These are phyloP conservation scores for Typha latifolia DNA, from an alignment of 176 grass and related monocot genomes.

Conservation along the genomic window DNA sequence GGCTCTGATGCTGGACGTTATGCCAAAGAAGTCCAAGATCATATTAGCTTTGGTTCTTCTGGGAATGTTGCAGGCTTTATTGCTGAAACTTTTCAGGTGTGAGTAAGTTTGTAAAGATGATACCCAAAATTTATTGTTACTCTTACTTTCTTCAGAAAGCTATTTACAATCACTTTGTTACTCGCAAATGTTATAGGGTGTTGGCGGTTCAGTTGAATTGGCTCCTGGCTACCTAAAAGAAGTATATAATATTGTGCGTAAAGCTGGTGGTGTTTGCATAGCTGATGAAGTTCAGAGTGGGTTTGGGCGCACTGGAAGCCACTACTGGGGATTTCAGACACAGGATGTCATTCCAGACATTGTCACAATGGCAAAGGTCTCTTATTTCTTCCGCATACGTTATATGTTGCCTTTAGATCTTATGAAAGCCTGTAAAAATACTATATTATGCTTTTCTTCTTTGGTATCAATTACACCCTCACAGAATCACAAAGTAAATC, in stretches of 20 bases:
- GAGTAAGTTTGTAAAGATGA: constrained; percentile 4
- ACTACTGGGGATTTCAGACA: constrained; percentile 96
- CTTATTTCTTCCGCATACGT: not conserved
- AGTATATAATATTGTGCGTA: constrained; percentile 70
- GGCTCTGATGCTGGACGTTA: constrained; percentile 62
- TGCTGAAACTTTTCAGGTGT: constrained; percentile 96
- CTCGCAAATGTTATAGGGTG: constrained; percentile 41
- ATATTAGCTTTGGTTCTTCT: constrained; percentile 73
- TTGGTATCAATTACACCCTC: not conserved
- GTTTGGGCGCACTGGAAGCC: constrained; percentile 86
- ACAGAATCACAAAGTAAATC: no score
- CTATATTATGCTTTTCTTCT: not conserved
- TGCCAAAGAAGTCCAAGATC: constrained; percentile 81
- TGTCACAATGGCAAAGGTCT: constrained; percentile 94
- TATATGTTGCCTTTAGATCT: not conserved
- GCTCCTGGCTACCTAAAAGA: constrained; percentile 88
- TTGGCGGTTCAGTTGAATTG: constrained; percentile 81
- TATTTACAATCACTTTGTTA: constrained; percentile 17
- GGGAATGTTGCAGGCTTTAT: constrained; percentile 92
- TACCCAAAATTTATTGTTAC: not conserved
- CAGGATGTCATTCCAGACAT: constrained; percentile 85
- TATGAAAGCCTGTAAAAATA: not conserved
- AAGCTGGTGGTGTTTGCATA: constrained; percentile 88
- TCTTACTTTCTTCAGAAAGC: not conserved
- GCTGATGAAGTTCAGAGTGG: constrained; percentile 98